These are phyloP conservation scores for Erigeron canadensis DNA, from an alignment of 129 eudicot species.

Conservation along the genomic window DNA sequence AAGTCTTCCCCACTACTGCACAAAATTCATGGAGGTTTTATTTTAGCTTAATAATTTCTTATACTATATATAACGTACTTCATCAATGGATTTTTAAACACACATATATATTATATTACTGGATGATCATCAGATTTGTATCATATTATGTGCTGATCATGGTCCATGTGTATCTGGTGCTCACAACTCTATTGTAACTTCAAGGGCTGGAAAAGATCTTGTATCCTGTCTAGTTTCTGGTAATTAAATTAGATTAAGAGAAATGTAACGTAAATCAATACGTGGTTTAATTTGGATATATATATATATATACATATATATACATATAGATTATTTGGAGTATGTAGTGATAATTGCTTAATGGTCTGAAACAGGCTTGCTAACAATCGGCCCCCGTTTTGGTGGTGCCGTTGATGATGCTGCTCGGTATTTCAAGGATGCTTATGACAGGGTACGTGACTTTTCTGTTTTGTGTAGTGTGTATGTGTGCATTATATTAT, in stretches of 20 bases:
- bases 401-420: constrained; percentile 98
- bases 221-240: constrained; percentile 95
- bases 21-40: constrained; percentile 85
- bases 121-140: constrained; percentile 65
- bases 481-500: constrained; percentile 36
- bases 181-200: constrained; percentile 90
- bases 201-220: constrained; percentile 94
- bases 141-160: constrained; percentile 98
- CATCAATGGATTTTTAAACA: too few relatives aligned
- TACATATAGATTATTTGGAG: too few relatives aligned
- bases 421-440: constrained; percentile 94
- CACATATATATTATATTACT: too few relatives aligned
- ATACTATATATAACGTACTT: background rate
- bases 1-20: constrained; percentile 90
- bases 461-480: too few relatives aligned
- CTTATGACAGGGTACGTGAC: constrained; percentile 92
- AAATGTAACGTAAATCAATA: too few relatives aligned
- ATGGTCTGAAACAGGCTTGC: constrained; percentile 63
- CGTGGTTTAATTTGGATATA: too few relatives aligned
- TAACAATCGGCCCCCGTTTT: constrained; percentile 91
- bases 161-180: constrained; percentile 99
- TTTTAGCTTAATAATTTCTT: too few relatives aligned
- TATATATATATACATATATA: too few relatives aligned
- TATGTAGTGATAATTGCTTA: too few relatives aligned
- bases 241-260: too few relatives aligned